phyloP scores from a whole-genome alignment of 441 rosid species.

The Populus hybrid region DNA sequence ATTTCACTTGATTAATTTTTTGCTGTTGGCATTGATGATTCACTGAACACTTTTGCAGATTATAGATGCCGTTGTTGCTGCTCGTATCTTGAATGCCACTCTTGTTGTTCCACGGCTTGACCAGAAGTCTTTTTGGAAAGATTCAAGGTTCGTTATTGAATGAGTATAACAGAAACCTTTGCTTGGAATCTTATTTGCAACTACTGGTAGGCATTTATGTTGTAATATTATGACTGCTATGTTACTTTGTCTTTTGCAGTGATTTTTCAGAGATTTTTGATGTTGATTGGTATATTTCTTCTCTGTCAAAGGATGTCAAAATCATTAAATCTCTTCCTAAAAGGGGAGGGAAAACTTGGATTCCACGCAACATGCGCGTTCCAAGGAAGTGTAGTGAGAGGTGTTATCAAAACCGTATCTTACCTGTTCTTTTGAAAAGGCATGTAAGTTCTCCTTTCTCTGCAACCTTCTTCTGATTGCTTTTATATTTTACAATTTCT shows the following conservation, averaged over 20 bases:
- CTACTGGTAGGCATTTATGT: constrained; percentile 8
- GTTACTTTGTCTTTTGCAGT: constrained; percentile 37
- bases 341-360: constrained; percentile 63
- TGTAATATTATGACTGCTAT: constrained; percentile 8
- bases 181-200: background rate
- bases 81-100: constrained; percentile 87
- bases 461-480: constrained; percentile 12
- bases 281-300: constrained; percentile 67
- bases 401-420: constrained; percentile 71
- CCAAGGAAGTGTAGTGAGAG: constrained; percentile 88
- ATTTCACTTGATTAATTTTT: background rate
- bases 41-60: constrained; percentile 49
- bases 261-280: constrained; percentile 79
- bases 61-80: constrained; percentile 94
- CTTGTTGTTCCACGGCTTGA: constrained; percentile 95
- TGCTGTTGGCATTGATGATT: constrained; percentile 12
- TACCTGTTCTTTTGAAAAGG: constrained; percentile 91
- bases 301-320: constrained; percentile 77
- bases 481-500: background rate
- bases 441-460: constrained; percentile 76
- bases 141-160: constrained; percentile 62
- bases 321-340: constrained; percentile 70
- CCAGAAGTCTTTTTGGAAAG: constrained; percentile 96
- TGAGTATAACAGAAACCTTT: constrained; percentile 14
- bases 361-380: constrained; percentile 66